Base-by-base conservation (phyloP, 2,329 filamentous ascomycete species). In the Niveomyces coronatus region DNA sequence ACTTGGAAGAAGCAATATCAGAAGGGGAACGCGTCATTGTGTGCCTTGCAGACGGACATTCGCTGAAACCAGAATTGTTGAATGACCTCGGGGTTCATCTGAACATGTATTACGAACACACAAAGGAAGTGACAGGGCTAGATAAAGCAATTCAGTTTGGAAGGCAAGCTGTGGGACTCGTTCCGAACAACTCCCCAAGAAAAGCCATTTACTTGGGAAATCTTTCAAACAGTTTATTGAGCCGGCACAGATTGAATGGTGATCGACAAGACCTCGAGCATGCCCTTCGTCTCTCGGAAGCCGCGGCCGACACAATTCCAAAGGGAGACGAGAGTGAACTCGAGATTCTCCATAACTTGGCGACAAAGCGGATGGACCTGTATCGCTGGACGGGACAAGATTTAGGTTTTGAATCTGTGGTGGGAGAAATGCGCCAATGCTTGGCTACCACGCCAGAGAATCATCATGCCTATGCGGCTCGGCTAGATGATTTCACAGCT, bases 311-410 rank as follows among this genome's bases (percentile, higher is more conserved):
- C 6, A 14, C 26, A 9, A 15, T 29, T 19, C 34, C 24, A 22
- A 29, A 36, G 15, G 17, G 15, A 4, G 8, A 36, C 16, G 24
- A 36, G 16, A 29, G 17, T 29, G 17, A 20, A 16, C 9, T 10
- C 3, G 34, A 20, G 3, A 8, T 29, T 20, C 24, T 2, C 16
- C 16, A 36, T 4, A 36, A 29, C 24, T 29, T 36, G 34, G 34
- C 24, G n/a, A 22, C 4, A 10, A 36, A 14, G 17, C 11, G 6
- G 34, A 11, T 10, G 13, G 24, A 19, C 16, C 6, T 36, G 17
- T 36, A 36, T 36, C 34, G 34, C 26, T 36, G 34, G 34, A 36
- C 34, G 14, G 24, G 34, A 36, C 7, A 36, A n/a, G 8, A 19
- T 28, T 14, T 8, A 11, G 2, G 15, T 29, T 14, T 36, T 10